These are phyloP conservation scores for Phytopythium montanum DNA, from an alignment of 352 stramenopile genomes.

Conservation along the genomic window DNA sequence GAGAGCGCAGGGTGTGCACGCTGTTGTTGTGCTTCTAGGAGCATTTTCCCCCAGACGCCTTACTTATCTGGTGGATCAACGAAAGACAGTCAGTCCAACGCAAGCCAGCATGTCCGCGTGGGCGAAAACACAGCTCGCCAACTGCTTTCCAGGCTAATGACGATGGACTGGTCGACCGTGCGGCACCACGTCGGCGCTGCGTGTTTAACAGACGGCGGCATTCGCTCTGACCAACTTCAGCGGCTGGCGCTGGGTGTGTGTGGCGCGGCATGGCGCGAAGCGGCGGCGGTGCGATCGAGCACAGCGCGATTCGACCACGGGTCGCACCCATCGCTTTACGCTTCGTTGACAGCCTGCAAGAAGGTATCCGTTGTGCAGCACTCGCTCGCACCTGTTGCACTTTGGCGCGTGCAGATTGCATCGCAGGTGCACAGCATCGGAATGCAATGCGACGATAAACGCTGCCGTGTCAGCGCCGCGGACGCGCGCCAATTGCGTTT, in stretches of 20 bases:
- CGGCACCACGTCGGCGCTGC: neutral
- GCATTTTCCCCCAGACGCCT: neutral
- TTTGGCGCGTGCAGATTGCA: neutral
- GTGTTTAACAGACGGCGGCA: neutral
- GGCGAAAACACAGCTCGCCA: neutral
- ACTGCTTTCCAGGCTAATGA: neutral
- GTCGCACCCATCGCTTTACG: neutral
- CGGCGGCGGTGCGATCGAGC: neutral
- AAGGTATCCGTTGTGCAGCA: conserved; percentile 1
- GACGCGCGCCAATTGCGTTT: neutral
- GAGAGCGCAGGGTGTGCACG: no score
- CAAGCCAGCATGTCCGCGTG: neutral
- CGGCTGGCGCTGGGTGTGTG: neutral
- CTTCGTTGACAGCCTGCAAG: neutral
- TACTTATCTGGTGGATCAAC: neutral
- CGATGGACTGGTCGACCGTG: neutral
- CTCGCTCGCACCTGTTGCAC: neutral
- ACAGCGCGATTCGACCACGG: neutral
- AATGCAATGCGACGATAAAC: neutral
- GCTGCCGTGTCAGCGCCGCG: no score
- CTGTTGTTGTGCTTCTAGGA: no score
- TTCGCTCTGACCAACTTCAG: neutral
- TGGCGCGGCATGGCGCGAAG: neutral
- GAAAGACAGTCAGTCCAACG: no score
- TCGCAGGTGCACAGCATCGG: neutral